Percentiles rank a stretch among this genome's conserved stretches.
Conservation (phyloP, 2,329 filamentous ascomycete genomes). For the Fusarium mangiferae region DNA sequence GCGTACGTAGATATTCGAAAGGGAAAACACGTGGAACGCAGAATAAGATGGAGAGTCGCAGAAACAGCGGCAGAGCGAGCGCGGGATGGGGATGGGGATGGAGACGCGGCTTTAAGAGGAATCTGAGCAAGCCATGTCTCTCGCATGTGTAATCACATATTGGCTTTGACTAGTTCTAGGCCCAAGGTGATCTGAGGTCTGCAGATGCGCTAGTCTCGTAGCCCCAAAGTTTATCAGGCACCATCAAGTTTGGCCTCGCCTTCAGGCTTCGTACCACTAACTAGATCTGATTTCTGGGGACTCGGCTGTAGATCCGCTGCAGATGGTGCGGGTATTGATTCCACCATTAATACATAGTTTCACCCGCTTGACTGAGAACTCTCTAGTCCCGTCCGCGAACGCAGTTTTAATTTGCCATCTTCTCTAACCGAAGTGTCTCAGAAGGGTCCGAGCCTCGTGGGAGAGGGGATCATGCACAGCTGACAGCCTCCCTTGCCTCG, state of each 20-base stretch:
- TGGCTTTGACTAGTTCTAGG: conserved; percentile 10
- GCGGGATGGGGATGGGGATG: background rate
- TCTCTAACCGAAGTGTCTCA: background rate
- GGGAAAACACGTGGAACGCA: background rate
- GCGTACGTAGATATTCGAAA: too few relatives aligned
- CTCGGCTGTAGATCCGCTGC: background rate
- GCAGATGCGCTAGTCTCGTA: conserved; percentile 11
- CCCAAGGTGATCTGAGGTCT: background rate
- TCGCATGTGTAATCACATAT: background rate
- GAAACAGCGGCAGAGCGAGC: background rate
- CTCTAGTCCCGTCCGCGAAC: background rate
- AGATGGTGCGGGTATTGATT: background rate
- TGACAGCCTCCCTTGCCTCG: background rate
- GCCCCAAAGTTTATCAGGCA: conserved; percentile 4
- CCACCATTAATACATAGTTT: background rate
- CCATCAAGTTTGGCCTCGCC: background rate
- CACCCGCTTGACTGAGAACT: background rate
- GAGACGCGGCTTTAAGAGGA: background rate
- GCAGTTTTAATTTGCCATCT: background rate
- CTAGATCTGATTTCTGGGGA: background rate
- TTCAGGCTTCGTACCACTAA: background rate
- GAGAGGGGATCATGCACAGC: background rate
- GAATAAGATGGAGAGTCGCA: background rate
- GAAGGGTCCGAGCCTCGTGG: conserved; percentile 4
- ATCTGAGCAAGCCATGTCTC: conserved; percentile 7